Evolutionary conservation across 228 moss, liverwort and hornwort genomes (phyloP), one percentile per base, ranked within the genome.

Genomic region (Sphagnum fallax): DNA sequence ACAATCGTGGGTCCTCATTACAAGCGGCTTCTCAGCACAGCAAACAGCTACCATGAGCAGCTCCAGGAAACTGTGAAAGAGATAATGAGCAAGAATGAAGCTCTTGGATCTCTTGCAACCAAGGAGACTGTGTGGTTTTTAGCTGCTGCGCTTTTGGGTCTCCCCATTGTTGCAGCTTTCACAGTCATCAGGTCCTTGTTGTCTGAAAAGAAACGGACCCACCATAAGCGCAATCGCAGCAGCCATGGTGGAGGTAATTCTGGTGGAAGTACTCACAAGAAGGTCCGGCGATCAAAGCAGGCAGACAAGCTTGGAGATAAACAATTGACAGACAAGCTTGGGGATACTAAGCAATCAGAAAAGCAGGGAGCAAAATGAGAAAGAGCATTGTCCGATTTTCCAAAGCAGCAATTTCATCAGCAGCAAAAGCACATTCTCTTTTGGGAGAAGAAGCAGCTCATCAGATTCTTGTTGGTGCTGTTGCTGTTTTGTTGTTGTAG

Each of bases 91-190:
- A 81, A 77, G 71, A 67, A 69, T 61, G 71, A 76, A 55, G 4
- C 75, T 8, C 59, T 75, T 6, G 67, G 74, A 1, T 66, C 78
- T 16, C 59, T 85, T 48, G 65, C 75, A 4, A 85, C 78, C 0
- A 62, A 84, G 1, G 85, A 89, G 61, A 67, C 77, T 71, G 75
- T 86, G 10, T 92, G 90, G 89, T 76, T 89, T 71, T 4, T 86
- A 71, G 85, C 90, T 9, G 87, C 92, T 13, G 90, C 88, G 0
- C 58, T 92, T 57, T 74, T 92, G 51, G 95, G 82, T 53, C 74
- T 95, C 16, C 95, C 95, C 7, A 75, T 90, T 13, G 76, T 90
- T 52, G 53, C 66, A 0, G 66, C 75, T 4, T 59, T 89, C 49
- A 62, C 91, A 47, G 76, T 89, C 49, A 83, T 90, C 52, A 85